These are phyloP conservation scores for Rubus idaeus DNA, from an alignment of 306 rosid species.

Conservation along the genomic window DNA sequence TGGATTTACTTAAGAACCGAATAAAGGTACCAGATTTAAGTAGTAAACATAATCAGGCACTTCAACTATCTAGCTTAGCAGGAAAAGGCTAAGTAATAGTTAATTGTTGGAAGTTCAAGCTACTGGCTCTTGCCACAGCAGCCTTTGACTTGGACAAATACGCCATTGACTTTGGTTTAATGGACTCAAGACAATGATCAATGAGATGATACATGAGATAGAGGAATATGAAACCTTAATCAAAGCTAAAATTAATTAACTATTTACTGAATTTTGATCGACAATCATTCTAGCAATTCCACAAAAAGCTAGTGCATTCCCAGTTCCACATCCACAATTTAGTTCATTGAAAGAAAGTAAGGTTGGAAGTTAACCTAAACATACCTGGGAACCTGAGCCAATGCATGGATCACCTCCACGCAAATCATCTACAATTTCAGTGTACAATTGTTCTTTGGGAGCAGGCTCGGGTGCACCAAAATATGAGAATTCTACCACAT, in stretches of 20 bases:
- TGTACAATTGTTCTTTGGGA: conserved; percentile 90
- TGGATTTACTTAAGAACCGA: neutral
- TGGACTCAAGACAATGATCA: neutral
- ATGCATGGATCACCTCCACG: conserved; percentile 94
- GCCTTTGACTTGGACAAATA: neutral
- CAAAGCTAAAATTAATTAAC: neutral
- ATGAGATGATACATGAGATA: neutral
- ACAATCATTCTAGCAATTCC: neutral
- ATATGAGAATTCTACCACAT: conserved; percentile 95
- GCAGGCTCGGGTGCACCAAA: conserved; percentile 99
- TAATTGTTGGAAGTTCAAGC: neutral
- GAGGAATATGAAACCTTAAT: neutral
- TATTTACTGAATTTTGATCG: neutral
- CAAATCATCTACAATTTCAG: conserved; percentile 88
- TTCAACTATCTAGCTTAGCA: neutral
- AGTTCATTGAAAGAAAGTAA: neutral
- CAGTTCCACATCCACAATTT: neutral
- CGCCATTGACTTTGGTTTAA: neutral
- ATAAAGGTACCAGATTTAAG: neutral
- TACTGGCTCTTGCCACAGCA: neutral
- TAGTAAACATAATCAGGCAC: neutral
- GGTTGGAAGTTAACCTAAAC: conserved; percentile 19
- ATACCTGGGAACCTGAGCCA: conserved; percentile 98
- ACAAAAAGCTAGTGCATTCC: neutral
- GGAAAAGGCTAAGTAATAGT: neutral